Evolutionary conservation across 768 basidiomycete genomes (phyloP).

Genomic region (Trametes meyenii): DNA sequence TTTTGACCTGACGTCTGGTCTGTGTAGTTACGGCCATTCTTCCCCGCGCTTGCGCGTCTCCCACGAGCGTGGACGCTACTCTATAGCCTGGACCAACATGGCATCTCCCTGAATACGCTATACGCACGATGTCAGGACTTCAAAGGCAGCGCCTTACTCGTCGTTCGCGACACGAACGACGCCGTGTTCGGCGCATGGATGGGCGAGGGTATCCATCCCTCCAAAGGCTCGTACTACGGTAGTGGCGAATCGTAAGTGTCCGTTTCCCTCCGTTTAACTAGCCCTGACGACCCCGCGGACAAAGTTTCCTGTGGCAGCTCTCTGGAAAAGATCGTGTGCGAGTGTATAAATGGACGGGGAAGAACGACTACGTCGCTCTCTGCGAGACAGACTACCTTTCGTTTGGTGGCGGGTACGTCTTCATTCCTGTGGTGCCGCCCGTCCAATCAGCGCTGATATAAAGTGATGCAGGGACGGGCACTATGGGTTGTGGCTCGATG

Average conservation of each 20-base stretch:
- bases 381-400: slow-evolving; percentile 82
- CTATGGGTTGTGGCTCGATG: slow-evolving; percentile 89
- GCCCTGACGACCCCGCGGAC: not conserved
- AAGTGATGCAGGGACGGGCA: slow-evolving; percentile 23
- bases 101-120: slow-evolving; percentile 88
- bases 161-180: slow-evolving; percentile 64
- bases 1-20: not conserved
- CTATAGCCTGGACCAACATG: slow-evolving; percentile 94
- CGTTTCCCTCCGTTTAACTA: no score
- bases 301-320: slow-evolving; percentile 79
- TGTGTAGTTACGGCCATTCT: slow-evolving; percentile 65
- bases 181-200: slow-evolving; percentile 82
- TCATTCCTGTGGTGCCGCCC: not conserved
- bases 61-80: slow-evolving; percentile 74
- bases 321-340: slow-evolving; percentile 46
- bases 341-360: slow-evolving; percentile 83
- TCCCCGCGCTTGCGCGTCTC: slow-evolving; percentile 76
- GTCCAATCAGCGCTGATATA: not conserved
- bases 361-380: slow-evolving; percentile 87
- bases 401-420: slow-evolving; percentile 83
- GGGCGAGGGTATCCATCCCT: slow-evolving; percentile 66
- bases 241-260: slow-evolving; percentile 78
- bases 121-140: slow-evolving; percentile 64
- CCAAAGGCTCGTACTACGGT: slow-evolving; percentile 77
- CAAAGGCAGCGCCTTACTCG: slow-evolving; percentile 57